Percentiles rank a stretch among this genome's conserved stretches.
phyloP scores from a whole-genome alignment of 805 yeast species.

The Candida odintsovae region DNA sequence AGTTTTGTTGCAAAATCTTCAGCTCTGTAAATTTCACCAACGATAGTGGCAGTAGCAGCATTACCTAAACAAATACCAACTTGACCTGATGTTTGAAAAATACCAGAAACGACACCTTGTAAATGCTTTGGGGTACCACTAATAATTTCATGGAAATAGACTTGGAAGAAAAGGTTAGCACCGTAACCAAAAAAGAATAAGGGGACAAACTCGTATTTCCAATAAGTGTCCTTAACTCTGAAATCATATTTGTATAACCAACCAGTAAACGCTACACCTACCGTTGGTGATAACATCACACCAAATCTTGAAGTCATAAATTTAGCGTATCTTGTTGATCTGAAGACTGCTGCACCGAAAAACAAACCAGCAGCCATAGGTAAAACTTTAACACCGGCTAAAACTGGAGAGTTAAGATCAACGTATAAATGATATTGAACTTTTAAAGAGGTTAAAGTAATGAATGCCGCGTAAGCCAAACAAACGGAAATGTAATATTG shows the following conservation, averaged over 20 bases:
- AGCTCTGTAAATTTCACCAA: slow-evolving; percentile 17
- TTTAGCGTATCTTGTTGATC: slow-evolving; percentile 13
- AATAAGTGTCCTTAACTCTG: slow-evolving; percentile 16
- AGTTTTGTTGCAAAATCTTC: background rate
- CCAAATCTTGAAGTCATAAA: slow-evolving; percentile 19
- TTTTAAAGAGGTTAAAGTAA: slow-evolving; percentile 15
- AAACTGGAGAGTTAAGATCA: slow-evolving; percentile 25
- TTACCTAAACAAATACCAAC: slow-evolving; percentile 26
- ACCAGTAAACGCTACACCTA: slow-evolving; percentile 1
- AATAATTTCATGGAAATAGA: slow-evolving; percentile 28
- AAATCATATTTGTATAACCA: slow-evolving; percentile 22
- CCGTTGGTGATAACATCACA: slow-evolving; percentile 11
- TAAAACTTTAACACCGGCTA: slow-evolving; percentile 32
- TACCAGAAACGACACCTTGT: slow-evolving; percentile 36
- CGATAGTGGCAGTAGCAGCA: slow-evolving; percentile 23
- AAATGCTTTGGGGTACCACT: slow-evolving; percentile 30
- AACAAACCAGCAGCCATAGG: slow-evolving; percentile 29
- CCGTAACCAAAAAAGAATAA: slow-evolving; percentile 23
- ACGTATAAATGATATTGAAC: slow-evolving; percentile 25
- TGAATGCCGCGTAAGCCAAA: slow-evolving; percentile 6
- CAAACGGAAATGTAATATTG: background rate
- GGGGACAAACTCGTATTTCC: slow-evolving; percentile 27
- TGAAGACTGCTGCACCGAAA: slow-evolving; percentile 24
- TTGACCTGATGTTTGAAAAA: slow-evolving; percentile 32
- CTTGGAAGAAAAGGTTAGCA: slow-evolving; percentile 28